A percentile compares a stretch with the other conserved stretches of the same genome.
Conservation (phyloP, 208 protist species). For the Acanthamoeba sp. region DNA sequence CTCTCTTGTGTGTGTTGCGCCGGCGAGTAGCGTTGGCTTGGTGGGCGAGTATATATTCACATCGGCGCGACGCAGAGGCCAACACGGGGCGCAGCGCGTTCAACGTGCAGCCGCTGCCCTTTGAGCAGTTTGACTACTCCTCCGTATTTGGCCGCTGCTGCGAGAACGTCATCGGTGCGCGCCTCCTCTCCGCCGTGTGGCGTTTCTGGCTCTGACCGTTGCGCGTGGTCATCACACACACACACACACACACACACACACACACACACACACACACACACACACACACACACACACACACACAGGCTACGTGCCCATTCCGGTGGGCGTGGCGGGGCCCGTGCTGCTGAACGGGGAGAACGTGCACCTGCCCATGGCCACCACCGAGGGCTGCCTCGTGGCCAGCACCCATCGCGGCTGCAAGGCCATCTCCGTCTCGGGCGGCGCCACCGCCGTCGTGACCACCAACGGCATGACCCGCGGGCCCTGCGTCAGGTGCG, state of each 20-base stretch:
- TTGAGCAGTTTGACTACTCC: conserved; percentile 93
- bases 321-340: conserved; percentile 96
- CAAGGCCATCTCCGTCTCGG: conserved; percentile 94
- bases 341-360: conserved; percentile 94
- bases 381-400: conserved; percentile 98
- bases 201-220: too few relatives aligned
- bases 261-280: too few relatives aligned
- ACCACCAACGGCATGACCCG: conserved; percentile 97
- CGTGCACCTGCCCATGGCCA: conserved; percentile 96
- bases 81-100: conserved; percentile 40
- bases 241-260: too few relatives aligned
- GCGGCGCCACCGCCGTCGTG: conserved; percentile 92
- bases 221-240: too few relatives aligned
- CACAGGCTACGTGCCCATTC: conserved; percentile 96
- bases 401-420: conserved; percentile 97
- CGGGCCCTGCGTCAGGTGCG: conserved; percentile 93
- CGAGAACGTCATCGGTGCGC: conserved; percentile 95
- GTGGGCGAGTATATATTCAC: too few relatives aligned
- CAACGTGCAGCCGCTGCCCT: conserved; percentile 88
- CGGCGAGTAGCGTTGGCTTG: too few relatives aligned
- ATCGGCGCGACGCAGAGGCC: not conserved
- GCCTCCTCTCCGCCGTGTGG: too few relatives aligned
- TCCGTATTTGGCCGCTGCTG: conserved; percentile 95
- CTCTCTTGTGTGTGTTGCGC: not conserved
- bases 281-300: not conserved